Conservation (phyloP, 1,284 basidiomycete genomes). For the Rhodotorula sp. region DNA sequence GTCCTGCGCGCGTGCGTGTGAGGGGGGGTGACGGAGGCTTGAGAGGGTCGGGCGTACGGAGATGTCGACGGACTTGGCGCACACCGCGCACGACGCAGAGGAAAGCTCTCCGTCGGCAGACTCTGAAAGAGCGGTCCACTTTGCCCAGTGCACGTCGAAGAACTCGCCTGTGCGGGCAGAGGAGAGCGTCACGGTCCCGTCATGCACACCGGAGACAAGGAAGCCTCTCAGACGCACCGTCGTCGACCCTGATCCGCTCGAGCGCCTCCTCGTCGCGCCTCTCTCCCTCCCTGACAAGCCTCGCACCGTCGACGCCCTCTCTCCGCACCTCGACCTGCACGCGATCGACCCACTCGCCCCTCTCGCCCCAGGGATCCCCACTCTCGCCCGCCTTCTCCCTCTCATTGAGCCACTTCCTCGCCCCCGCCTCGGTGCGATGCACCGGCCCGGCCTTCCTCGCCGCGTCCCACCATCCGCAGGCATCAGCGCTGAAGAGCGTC, state of each 20-base stretch:
- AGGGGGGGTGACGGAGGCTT: neutral
- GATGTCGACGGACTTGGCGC: conserved; percentile 55
- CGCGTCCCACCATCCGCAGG: conserved; percentile 31
- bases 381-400: conserved; percentile 10
- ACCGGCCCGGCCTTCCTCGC: conserved; percentile 23
- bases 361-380: conserved; percentile 31
- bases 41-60: conserved; percentile 55
- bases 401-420: conserved; percentile 24
- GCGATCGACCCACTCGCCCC: conserved; percentile 23
- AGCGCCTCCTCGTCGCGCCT: conserved; percentile 7
- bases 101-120: conserved; percentile 46
- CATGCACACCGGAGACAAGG: conserved; percentile 20
- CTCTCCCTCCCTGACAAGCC: conserved; percentile 50
- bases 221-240: conserved; percentile 56
- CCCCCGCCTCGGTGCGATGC: conserved; percentile 26
- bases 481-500: conserved; percentile 25
- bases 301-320: conserved; percentile 72
- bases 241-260: conserved; percentile 65
- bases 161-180: conserved; percentile 55
- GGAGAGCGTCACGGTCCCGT: neutral
- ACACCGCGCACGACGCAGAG: conserved; percentile 60
- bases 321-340: conserved; percentile 47
- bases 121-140: conserved; percentile 55
- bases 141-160: conserved; percentile 60
- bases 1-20: conserved; percentile 54